Conservation (phyloP, 139 green algal genomes). For the Chlorella sp. region DNA sequence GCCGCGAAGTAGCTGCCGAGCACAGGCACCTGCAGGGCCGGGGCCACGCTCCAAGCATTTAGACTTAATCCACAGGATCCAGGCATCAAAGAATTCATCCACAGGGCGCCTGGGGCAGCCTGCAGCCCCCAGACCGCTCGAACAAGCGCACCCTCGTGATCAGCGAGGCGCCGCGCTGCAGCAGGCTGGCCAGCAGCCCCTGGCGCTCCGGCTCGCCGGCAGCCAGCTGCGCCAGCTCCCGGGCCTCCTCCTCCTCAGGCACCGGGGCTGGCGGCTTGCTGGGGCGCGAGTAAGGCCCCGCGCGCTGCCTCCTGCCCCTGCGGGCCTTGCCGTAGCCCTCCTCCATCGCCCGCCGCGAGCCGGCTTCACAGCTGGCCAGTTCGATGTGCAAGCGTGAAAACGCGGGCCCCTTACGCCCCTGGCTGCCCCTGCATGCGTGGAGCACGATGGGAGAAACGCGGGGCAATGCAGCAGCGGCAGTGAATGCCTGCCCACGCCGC, state of each 20-base stretch:
- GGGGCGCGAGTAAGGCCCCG: conserved; percentile 5
- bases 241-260: neutral
- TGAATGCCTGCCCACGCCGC: no score
- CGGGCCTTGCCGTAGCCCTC: conserved; percentile 17
- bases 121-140: no score
- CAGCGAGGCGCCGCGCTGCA: neutral
- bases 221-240: neutral
- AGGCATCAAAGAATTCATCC: no score
- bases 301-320: neutral
- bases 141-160: conserved; percentile 23
- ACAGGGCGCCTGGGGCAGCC: no score
- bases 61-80: neutral
- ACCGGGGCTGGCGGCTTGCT: neutral
- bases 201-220: neutral
- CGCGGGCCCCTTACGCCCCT: no score
- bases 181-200: neutral
- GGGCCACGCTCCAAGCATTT: neutral
- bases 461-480: no score
- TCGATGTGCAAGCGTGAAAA: no score
- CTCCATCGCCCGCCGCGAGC: no score
- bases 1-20: conserved; percentile 26
- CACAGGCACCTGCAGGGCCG: conserved; percentile 19
- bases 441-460: no score
- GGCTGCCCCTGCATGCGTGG: no score
- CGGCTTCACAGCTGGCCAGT: no score